Percentiles rank a stretch among this genome's conserved stretches.
Evolutionary conservation across 371 early-diverging fungal species (phyloP).

Genomic region (Amoeboaphelidium occidentale): DNA sequence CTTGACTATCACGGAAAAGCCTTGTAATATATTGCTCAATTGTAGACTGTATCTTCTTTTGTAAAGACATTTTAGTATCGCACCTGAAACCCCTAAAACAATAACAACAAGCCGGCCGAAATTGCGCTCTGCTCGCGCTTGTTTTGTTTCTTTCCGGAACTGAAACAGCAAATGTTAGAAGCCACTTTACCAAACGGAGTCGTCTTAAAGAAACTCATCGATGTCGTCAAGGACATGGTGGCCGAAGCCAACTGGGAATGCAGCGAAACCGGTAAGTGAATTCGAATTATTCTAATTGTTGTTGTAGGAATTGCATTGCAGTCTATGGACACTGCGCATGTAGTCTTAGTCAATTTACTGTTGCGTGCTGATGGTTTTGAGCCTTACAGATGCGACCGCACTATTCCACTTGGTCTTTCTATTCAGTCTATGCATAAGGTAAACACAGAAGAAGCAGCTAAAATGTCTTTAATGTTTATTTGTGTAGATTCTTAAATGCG

Average conservation of each 20-base stretch:
- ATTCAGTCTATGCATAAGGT: not conserved
- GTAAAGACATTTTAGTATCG: too few relatives aligned
- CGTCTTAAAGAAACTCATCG: constrained; percentile 74
- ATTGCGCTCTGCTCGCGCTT: too few relatives aligned
- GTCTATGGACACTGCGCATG: constrained; percentile 69
- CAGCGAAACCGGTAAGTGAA: constrained; percentile 72
- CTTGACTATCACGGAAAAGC: too few relatives aligned
- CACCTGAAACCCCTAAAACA: too few relatives aligned
- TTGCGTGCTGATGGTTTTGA: constrained; percentile 74
- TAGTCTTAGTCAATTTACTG: constrained; percentile 74
- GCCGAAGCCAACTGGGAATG: constrained; percentile 95
- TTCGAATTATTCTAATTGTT: constrained; percentile 86
- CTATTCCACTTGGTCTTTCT: constrained; percentile 4
- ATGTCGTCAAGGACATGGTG: constrained; percentile 91
- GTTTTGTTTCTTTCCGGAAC: too few relatives aligned
- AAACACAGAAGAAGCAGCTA: too few relatives aligned
- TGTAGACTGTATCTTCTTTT: too few relatives aligned
- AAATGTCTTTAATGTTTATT: too few relatives aligned
- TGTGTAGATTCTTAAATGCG: constrained; percentile 82
- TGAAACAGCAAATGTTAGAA: too few relatives aligned
- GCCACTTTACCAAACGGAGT: not conserved
- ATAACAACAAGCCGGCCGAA: too few relatives aligned
- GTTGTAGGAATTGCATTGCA: constrained; percentile 8
- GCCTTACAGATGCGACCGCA: constrained; percentile 46
- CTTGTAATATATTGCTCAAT: too few relatives aligned